Conservation (phyloP, 2,329 filamentous ascomycete genomes). For the Fusarium transvaalense region DNA sequence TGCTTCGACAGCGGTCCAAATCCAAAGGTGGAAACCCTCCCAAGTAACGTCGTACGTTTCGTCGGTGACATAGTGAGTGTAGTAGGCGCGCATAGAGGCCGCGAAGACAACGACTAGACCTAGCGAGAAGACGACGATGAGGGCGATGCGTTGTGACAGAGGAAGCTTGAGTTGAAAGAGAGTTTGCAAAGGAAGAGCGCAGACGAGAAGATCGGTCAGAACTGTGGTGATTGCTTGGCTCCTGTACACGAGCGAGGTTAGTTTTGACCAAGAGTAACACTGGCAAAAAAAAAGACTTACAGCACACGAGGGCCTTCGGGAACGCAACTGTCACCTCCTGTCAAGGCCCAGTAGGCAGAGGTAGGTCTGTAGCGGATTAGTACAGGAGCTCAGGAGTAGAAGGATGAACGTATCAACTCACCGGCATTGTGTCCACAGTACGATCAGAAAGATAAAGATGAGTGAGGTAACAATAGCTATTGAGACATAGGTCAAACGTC, state of each 20-base stretch:
- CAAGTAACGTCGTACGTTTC: constrained; percentile 58
- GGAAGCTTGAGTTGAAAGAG: constrained; percentile 52
- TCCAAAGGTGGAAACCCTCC: constrained; percentile 57
- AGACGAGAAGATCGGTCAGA: constrained; percentile 54
- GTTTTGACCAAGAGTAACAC: neutral
- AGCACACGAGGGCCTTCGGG: constrained; percentile 48
- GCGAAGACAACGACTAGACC: constrained; percentile 56
- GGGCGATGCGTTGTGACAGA: constrained; percentile 50
- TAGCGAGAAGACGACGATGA: constrained; percentile 55
- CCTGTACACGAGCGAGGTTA: constrained; percentile 22
- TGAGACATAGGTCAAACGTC: constrained; percentile 48
- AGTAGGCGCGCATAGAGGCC: constrained; percentile 55
- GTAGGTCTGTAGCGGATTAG: constrained; percentile 31
- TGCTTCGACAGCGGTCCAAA: constrained; percentile 58
- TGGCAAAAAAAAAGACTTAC: constrained; percentile 29
- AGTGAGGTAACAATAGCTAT: constrained; percentile 48
- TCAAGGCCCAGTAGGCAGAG: constrained; percentile 44
- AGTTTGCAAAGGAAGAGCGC: constrained; percentile 54
- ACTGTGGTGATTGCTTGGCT: constrained; percentile 52
- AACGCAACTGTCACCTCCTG: constrained; percentile 47
- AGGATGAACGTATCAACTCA: constrained; percentile 36
- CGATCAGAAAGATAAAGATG: constrained; percentile 51
- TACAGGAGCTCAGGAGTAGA: neutral
- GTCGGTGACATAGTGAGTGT: constrained; percentile 52
- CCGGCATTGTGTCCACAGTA: constrained; percentile 56